Base-by-base conservation (phyloP, 805 yeast genomes). In the Saccharomycopsis synnaedendra region DNA sequence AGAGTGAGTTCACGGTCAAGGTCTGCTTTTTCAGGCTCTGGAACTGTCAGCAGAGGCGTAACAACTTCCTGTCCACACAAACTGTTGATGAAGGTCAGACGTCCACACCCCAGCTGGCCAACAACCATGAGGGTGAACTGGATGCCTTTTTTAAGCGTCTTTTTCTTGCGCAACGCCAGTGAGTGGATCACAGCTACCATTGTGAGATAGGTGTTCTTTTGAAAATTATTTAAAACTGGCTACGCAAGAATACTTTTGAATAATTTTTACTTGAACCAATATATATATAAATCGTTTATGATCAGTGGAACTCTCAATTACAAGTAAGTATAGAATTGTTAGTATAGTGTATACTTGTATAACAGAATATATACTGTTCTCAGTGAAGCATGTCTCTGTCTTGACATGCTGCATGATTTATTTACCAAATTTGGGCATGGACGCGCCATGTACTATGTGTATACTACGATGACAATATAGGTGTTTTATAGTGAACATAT, bases 11-110 rank as follows among this genome's bases (percentile, higher is more conserved):
- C 78, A 46, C 76, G 64, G 44, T 70, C 76, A 1, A 70, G 64
- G 5, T 68, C 60, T 3, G 59, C 60, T 54, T 81, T 86, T 36
- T 80, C 79, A 31, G 73, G 72, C 31, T 70, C 58, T 51, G 72
- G 62, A 9, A 74, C 68, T 1, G 87, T 79, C 32, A 81, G 74
- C 2, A 85, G 76, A 0, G 80, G 72, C 39, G 83, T 86, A 8
- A 84, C 90, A 37, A 88, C 88, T 56, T 83, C 80, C 55, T 88
- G 93, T 51, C 85, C 95, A 67, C 96, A 88, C 46, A 88, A 70
- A 36, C 95, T 83, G 67, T 89, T 88, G 62, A 89, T 85, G 58
- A 88, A 82, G 4, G 96, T 88, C n/a, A 95, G 83, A 62, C 96
- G 76, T 11, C 96, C 96, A 42, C 80, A 69, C 2, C 97, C 97